Percentiles rank a stretch among this genome's conserved stretches.
Conservation (phyloP, 805 yeast genomes). For the Wickerhamiella dianesei region DNA sequence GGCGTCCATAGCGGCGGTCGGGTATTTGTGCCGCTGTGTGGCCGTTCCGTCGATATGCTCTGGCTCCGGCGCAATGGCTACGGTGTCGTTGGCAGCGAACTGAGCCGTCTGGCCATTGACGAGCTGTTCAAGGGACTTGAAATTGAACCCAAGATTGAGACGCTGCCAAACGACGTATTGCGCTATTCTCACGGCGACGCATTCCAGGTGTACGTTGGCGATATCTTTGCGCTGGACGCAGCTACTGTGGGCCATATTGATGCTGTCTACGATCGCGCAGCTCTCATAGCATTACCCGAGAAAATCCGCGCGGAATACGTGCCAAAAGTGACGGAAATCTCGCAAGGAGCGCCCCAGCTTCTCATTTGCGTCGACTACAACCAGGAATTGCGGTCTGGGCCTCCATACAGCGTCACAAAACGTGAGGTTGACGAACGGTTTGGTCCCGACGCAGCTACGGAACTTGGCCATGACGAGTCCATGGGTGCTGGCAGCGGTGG, state of each 20-base stretch:
- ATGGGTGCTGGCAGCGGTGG: background rate
- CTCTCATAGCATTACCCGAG: slow-evolving; percentile 12
- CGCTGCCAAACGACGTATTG: background rate
- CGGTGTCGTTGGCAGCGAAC: slow-evolving; percentile 10
- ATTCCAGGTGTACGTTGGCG: slow-evolving; percentile 5
- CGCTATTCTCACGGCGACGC: slow-evolving; percentile 1
- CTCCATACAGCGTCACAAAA: background rate
- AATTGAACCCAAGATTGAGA: background rate
- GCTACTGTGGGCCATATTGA: slow-evolving; percentile 1
- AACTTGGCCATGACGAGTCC: background rate
- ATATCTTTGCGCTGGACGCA: slow-evolving; percentile 9
- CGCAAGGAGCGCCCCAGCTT: slow-evolving; percentile 11
- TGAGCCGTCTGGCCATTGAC: slow-evolving; percentile 6
- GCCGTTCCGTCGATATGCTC: slow-evolving; percentile 10
- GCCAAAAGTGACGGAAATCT: slow-evolving; percentile 6
- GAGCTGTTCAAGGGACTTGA: slow-evolving; percentile 9
- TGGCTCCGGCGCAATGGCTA: slow-evolving; percentile 8
- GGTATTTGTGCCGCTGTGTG: slow-evolving; percentile 14
- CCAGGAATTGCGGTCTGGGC: background rate
- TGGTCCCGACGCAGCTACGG: background rate
- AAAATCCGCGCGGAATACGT: slow-evolving; percentile 6
- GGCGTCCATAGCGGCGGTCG: background rate
- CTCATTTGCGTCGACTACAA: slow-evolving; percentile 10
- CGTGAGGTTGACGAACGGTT: background rate
- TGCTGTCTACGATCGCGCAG: slow-evolving; percentile 14